Percentiles rank a stretch among this genome's conserved stretches.
Evolutionary conservation across 495 filamentous ascomycete species (phyloP).

Genomic region (Penicillium coprophilum): DNA sequence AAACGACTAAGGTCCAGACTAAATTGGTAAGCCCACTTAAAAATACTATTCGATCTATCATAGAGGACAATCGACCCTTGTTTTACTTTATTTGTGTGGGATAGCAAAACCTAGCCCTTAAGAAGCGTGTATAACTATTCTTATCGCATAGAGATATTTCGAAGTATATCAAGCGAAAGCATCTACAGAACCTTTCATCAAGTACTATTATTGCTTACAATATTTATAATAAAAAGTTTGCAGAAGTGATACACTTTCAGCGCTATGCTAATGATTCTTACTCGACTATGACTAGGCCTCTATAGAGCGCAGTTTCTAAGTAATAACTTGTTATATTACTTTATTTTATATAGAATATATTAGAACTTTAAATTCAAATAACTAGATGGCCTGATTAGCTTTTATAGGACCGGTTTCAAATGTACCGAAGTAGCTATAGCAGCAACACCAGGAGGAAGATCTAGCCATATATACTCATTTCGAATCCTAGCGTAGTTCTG

Average conservation of each 20-base stretch:
- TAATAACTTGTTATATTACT: neutral
- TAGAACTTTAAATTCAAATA: neutral
- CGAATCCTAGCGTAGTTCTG: neutral
- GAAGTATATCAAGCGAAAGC: conserved; percentile 45
- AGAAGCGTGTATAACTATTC: conserved; percentile 32
- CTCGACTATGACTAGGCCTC: conserved; percentile 20
- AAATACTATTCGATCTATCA: conserved; percentile 28
- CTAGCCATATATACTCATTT: neutral
- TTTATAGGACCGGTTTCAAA: too few species aligned
- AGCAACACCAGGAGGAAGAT: neutral
- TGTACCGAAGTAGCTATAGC: too few species aligned
- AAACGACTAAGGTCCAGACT: neutral
- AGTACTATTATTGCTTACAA: conserved; percentile 20
- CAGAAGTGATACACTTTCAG: conserved; percentile 21
- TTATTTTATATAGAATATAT: neutral
- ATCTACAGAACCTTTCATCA: conserved; percentile 29
- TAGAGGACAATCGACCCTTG: conserved; percentile 31
- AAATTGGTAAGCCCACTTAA: conserved; percentile 10
- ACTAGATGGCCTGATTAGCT: too few species aligned
- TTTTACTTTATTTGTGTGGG: conserved; percentile 44
- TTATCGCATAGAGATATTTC: conserved; percentile 34
- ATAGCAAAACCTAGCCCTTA: conserved; percentile 27
- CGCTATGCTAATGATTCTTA: conserved; percentile 23
- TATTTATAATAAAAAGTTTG: conserved; percentile 22
- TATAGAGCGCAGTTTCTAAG: conserved; percentile 1